Conservation (phyloP, 306 rosid genomes). For the Prunus mira region DNA sequence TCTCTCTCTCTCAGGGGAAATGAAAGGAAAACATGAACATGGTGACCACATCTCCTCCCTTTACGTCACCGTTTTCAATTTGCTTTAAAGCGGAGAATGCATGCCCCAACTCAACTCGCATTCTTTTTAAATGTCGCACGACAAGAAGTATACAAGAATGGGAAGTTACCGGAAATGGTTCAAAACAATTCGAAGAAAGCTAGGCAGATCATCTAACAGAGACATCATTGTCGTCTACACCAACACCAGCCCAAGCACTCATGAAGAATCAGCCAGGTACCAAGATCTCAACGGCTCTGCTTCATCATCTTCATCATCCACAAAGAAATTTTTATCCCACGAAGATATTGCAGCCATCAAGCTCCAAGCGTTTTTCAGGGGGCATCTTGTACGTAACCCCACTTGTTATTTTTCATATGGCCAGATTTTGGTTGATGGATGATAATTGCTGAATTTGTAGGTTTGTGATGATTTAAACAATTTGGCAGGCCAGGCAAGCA, state of each 20-base stretch:
- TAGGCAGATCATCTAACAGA: conserved; percentile 33
- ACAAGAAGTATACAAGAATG: conserved; percentile 22
- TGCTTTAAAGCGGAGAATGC: background rate
- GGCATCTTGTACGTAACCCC: conserved; percentile 66
- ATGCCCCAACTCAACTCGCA: conserved; percentile 1
- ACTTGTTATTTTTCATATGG: background rate
- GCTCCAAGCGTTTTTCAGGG: conserved; percentile 81
- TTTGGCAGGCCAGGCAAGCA: conserved; percentile 72
- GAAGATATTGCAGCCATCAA: conserved; percentile 60
- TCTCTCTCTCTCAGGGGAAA: background rate
- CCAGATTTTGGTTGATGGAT: background rate
- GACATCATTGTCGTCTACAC: conserved; percentile 30
- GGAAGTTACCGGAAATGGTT: conserved; percentile 48
- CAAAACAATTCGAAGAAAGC: conserved; percentile 35
- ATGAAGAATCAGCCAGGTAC: conserved; percentile 16
- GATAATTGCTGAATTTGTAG: background rate
- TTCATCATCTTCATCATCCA: conserved; percentile 8
- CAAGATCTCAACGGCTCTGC: conserved; percentile 5
- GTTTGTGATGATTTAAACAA: background rate
- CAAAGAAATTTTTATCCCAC: background rate
- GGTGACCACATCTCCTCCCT: conserved; percentile 52
- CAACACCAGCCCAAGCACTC: conserved; percentile 22
- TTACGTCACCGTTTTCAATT: conserved; percentile 38
- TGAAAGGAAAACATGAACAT: conserved; percentile 20
- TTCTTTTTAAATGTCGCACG: background rate